Conservation (phyloP, 116 monocot species). For the Zostera marina region DNA sequence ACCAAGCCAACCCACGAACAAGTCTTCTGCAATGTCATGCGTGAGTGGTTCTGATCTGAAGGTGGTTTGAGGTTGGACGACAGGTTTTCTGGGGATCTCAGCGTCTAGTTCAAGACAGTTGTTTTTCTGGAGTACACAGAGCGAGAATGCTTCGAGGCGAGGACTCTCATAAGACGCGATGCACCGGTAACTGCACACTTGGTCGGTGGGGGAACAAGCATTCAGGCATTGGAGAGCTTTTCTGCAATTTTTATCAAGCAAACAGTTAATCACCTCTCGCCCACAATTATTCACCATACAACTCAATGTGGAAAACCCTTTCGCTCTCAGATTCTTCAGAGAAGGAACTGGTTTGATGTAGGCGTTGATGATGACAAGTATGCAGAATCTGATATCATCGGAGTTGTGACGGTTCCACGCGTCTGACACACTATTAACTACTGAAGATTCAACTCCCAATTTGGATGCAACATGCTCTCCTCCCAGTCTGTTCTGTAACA, state of each 20-base stretch:
- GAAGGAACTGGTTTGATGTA: constrained; percentile 58
- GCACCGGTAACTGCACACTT: constrained; percentile 84
- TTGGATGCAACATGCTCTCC: too few relatives aligned
- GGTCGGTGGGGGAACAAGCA: constrained; percentile 67
- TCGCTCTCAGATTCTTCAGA: constrained; percentile 70
- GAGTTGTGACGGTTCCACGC: constrained; percentile 68
- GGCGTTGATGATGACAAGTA: constrained; percentile 69
- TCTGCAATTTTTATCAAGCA: constrained; percentile 73
- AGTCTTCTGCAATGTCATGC: constrained; percentile 79
- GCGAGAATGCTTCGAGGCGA: constrained; percentile 67
- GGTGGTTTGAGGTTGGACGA: constrained; percentile 26
- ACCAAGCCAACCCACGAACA: constrained; percentile 86
- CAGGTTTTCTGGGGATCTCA: constrained; percentile 58
- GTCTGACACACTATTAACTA: constrained; percentile 48
- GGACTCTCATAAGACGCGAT: constrained; percentile 83
- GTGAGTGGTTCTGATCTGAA: constrained; percentile 48
- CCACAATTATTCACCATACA: constrained; percentile 87
- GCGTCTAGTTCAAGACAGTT: constrained; percentile 78
- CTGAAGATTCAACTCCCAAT: constrained; percentile 20
- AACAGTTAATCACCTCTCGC: constrained; percentile 54
- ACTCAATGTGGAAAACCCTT: constrained; percentile 68
- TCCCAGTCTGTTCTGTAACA: constrained; percentile 48
- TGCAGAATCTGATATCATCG: constrained; percentile 82
- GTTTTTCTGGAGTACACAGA: constrained; percentile 77
- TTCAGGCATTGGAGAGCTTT: constrained; percentile 87